Evolutionary conservation across 148 eudicot genomes (phyloP), one percentile per base, ranked within the genome.

Genomic region (Nyssa sinensis): DNA sequence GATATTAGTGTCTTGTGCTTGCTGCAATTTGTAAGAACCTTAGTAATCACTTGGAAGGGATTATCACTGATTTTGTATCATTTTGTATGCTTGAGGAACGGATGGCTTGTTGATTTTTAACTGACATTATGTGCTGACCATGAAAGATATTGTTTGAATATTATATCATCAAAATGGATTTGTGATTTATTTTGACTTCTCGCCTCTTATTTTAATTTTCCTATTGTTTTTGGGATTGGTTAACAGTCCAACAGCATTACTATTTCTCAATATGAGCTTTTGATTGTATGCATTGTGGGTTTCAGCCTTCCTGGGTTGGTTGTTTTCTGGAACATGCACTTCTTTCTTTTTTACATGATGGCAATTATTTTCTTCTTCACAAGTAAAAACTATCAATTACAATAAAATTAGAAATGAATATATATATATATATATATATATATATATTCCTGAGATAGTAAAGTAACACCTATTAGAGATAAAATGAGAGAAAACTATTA

Each of bases 31-130:
- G 70, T 57, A 32, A 57, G 70, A 64, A 28, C 35, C 25, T 77
- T 64, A 29, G 32, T 71, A 29, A 62, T 74, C 28, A 29, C 44
- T 66, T 60, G 23, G 49, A 41, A 24, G 9, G 33, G 23, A 13
- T 51, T 76, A 47, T 67, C 63, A 39, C 58, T 73, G 61, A 73
- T 64, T 66, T 68, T 72, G 67, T 67, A 44, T 21, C 28, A 14
- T 57, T 32, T 71, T 44, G 1, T 37, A 59, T 25, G 33, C 29
- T 19, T 49, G 24, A 21, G 13, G 73, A 41, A 44, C 29, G 57
- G 73, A 28, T 41, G 39, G 67, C 47, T 72, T 72, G 37, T 7
- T 49, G 61, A 32, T 74, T 39, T 57, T 47, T 47, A 11, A 23
- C 29, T 72, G 61, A 31, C 32, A 47, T 21, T 47, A 21, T 73